These are phyloP conservation scores for Lophiostoma macrostomum DNA, from an alignment of 495 filamentous ascomycete species.

Conservation along the genomic window DNA sequence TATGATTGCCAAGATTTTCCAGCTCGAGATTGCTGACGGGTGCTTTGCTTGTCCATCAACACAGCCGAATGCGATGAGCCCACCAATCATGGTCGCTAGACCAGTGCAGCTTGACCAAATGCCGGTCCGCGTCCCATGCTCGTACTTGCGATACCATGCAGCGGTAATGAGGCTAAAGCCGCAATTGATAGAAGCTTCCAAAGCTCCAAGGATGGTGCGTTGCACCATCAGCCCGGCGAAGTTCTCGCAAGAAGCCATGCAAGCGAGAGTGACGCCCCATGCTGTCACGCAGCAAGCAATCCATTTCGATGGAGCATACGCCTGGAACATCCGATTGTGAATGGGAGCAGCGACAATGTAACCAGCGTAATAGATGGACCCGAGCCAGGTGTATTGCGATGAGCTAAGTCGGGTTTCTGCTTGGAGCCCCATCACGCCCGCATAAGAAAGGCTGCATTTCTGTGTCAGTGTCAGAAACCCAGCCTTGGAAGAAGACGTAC, in stretches of 20 bases:
- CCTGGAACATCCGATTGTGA: constrained; percentile 15
- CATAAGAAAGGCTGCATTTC: constrained; percentile 6
- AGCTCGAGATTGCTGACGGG: background rate
- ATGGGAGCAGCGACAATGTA: constrained; percentile 9
- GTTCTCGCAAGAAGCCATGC: background rate
- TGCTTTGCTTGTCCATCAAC: constrained; percentile 1
- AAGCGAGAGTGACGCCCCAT: background rate
- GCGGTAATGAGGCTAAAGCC: constrained; percentile 2
- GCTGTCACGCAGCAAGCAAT: background rate
- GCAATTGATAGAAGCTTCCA: background rate
- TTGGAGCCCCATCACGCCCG: constrained; percentile 12
- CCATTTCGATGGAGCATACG: background rate
- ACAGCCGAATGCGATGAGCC: constrained; percentile 1
- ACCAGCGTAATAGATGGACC: constrained; percentile 8
- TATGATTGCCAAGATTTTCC: constrained; percentile 1
- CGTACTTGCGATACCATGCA: background rate
- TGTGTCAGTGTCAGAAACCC: no score
- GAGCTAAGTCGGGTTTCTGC: background rate
- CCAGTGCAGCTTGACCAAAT: background rate
- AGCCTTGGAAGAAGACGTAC: background rate
- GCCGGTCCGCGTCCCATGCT: background rate
- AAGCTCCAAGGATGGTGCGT: constrained; percentile 1
- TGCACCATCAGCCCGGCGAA: background rate
- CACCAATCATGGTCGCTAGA: background rate
- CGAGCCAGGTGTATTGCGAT: constrained; percentile 8